A percentile compares a stretch with the other conserved stretches of the same genome.
Conservation (phyloP, 208 protist genomes). For the Trypanosoma rangeli region DNA sequence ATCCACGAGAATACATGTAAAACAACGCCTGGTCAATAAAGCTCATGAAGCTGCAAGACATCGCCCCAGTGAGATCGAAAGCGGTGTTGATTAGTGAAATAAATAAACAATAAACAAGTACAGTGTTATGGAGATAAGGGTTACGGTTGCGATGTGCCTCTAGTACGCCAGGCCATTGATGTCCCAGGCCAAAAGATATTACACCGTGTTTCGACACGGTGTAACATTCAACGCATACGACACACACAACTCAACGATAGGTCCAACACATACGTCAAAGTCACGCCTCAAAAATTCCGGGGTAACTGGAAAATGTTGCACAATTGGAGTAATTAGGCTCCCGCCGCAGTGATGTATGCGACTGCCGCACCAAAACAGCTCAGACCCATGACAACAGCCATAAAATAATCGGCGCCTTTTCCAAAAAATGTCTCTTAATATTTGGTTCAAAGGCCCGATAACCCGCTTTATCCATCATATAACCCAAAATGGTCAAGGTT, state of each 20-base stretch:
- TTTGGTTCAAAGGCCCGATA: conserved; percentile 31
- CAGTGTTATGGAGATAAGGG: conserved; percentile 31
- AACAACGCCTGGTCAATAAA: conserved; percentile 62
- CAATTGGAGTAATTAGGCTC: conserved; percentile 29
- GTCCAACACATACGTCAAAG: conserved; percentile 31
- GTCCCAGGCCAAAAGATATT: conserved; percentile 52
- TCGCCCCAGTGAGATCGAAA: conserved; percentile 44
- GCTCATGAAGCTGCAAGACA: conserved; percentile 59
- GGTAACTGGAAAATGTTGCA: neutral
- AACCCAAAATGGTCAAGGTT: conserved; percentile 34
- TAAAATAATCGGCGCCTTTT: conserved; percentile 26
- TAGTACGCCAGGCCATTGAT: conserved; percentile 67
- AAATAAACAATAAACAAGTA: conserved; percentile 31
- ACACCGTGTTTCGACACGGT: conserved; percentile 54
- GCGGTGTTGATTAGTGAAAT: conserved; percentile 38
- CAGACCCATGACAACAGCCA: conserved; percentile 33
- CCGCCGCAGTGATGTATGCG: conserved; percentile 40
- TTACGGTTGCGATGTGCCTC: conserved; percentile 52
- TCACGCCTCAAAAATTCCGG: conserved; percentile 22
- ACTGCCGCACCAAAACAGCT: conserved; percentile 46
- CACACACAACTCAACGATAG: conserved; percentile 67
- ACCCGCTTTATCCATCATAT: conserved; percentile 35
- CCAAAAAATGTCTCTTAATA: conserved; percentile 30
- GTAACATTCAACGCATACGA: conserved; percentile 69
- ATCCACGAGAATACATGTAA: conserved; percentile 62